Evolutionary conservation across 108 stramenopile species (phyloP).

Genomic region (Pseudonitzschia pungens): DNA sequence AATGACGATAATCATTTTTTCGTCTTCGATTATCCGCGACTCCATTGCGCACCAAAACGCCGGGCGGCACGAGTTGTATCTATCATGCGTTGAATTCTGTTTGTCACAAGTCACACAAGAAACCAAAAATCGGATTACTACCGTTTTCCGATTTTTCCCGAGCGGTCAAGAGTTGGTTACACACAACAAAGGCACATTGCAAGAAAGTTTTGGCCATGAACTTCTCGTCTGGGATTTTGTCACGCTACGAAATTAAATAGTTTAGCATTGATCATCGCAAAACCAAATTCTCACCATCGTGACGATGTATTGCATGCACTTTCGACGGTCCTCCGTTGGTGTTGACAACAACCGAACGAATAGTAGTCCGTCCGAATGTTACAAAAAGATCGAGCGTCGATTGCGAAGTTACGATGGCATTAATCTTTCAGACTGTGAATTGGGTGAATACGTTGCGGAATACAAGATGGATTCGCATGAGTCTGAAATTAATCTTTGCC

Average conservation of each 20-base stretch:
- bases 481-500: neutral
- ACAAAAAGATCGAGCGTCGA: constrained; percentile 1
- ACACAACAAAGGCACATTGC: no score
- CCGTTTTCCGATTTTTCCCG: neutral
- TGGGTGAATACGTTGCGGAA: neutral
- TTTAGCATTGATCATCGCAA: neutral
- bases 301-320: constrained; percentile 15
- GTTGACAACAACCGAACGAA: constrained; percentile 14
- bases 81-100: neutral
- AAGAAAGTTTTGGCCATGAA: no score
- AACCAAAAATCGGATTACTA: neutral
- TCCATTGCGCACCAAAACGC: neutral
- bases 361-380: neutral
- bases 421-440: neutral
- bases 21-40: neutral
- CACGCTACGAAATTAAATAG: no score
- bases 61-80: neutral
- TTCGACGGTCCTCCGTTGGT: constrained; percentile 7
- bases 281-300: neutral
- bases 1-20: no score
- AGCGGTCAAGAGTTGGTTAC: no score
- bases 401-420: neutral
- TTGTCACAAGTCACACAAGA: neutral
- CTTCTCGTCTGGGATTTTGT: no score
- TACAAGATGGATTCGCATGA: neutral